phyloP scores from a whole-genome alignment of 306 rosid genomes.

The Dalbergia cultrata region DNA sequence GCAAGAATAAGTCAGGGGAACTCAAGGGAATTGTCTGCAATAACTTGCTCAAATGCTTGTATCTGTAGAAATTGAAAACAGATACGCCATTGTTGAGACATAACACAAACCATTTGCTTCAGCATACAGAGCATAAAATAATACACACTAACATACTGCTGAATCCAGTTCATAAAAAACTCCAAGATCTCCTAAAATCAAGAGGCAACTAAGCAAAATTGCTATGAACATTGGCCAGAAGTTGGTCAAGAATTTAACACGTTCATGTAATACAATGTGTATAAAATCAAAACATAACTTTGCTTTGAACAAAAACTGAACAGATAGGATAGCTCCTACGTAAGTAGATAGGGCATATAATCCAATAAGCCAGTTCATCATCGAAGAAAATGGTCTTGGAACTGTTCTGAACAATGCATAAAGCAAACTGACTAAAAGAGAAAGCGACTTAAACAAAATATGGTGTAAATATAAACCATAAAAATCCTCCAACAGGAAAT shows the following conservation, averaged over 20 bases:
- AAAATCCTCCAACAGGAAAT: conserved; percentile 3
- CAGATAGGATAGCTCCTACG: not conserved
- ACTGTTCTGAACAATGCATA: conserved; percentile 2
- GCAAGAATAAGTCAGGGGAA: conserved; percentile 6
- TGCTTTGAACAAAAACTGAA: conserved; percentile 12
- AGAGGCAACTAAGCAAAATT: not conserved
- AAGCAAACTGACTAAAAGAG: not conserved
- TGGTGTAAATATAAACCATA: not conserved
- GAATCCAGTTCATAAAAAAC: not conserved
- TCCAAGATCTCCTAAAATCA: not conserved
- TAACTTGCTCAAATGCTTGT: not conserved
- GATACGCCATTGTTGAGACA: conserved; percentile 16
- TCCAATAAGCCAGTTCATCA: not conserved
- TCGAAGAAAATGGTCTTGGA: conserved; percentile 23
- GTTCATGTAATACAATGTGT: not conserved
- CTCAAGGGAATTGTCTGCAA: not conserved
- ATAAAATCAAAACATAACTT: not conserved
- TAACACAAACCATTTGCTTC: not conserved
- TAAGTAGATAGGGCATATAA: not conserved
- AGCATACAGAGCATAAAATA: not conserved
- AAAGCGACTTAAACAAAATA: not conserved
- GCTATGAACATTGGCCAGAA: conserved; percentile 7
- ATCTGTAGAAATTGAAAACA: conserved; percentile 12
- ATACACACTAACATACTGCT: not conserved
- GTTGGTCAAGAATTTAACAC: not conserved